Percentiles rank a stretch among this genome's conserved stretches.
phyloP scores from a whole-genome alignment of 2,329 filamentous ascomycete species.

The Nannizziopsis arthrosporioides region DNA sequence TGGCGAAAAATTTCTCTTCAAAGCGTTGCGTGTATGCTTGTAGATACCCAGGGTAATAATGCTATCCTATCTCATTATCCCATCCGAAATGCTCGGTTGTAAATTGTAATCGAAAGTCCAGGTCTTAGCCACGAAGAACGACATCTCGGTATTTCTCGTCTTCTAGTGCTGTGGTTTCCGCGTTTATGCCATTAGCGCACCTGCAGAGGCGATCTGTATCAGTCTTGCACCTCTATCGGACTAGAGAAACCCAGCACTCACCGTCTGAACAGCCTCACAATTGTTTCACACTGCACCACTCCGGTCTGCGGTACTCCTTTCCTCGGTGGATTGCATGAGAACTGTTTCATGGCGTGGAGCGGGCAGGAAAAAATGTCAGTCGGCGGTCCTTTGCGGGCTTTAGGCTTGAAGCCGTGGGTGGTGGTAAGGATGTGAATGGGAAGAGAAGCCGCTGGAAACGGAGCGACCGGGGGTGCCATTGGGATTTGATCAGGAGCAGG shows the following conservation, averaged over 20 bases:
- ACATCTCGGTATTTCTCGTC: conserved; percentile 1
- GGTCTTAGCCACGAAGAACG: background rate
- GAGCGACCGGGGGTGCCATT: conserved; percentile 47
- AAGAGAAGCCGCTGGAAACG: conserved; percentile 44
- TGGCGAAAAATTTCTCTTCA: background rate
- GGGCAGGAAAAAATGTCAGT: conserved; percentile 45
- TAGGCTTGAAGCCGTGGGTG: conserved; percentile 36
- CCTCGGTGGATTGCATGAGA: conserved; percentile 46
- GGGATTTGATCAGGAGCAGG: background rate
- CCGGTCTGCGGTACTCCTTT: conserved; percentile 32
- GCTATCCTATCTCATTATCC: background rate
- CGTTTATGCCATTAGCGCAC: conserved; percentile 44
- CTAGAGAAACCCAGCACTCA: conserved; percentile 27
- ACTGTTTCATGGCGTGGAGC: conserved; percentile 51
- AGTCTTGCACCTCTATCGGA: background rate
- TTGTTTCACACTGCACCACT: conserved; percentile 43
- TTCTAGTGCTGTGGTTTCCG: conserved; percentile 54
- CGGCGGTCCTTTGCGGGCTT: conserved; percentile 40
- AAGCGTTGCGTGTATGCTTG: conserved; percentile 1
- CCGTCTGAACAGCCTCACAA: conserved; percentile 48
- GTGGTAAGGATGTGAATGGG: conserved; percentile 40
- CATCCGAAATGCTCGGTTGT: background rate
- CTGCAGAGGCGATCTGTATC: conserved; percentile 16
- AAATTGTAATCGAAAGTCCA: background rate
- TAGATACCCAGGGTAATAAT: conserved; percentile 4